Evolutionary conservation across 176 grass and related monocot species (phyloP).

Genomic region (Oryza coarctata): DNA sequence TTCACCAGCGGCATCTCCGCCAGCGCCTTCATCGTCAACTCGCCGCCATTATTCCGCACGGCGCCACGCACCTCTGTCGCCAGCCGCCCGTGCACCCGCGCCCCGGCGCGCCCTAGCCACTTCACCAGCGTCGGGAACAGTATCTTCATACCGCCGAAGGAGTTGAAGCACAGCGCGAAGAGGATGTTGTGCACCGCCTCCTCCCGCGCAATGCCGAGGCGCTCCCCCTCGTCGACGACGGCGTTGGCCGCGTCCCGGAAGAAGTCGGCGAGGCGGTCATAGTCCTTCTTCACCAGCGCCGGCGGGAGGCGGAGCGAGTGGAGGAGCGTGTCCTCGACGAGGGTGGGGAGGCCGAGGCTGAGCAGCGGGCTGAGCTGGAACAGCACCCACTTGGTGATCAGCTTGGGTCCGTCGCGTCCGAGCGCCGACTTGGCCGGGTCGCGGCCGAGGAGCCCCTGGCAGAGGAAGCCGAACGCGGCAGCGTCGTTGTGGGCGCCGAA

Average conservation of each 20-base stretch:
- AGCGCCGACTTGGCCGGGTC: slow-evolving; percentile 66
- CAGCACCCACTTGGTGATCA: slow-evolving; percentile 83
- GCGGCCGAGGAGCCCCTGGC: slow-evolving; percentile 53
- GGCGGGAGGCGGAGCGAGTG: slow-evolving; percentile 86
- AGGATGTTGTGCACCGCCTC: slow-evolving; percentile 95
- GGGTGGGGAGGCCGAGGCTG: slow-evolving; percentile 72
- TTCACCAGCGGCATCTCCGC: slow-evolving; percentile 89
- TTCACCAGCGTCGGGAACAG: slow-evolving; percentile 75
- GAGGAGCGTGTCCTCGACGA: slow-evolving; percentile 74
- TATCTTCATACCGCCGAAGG: slow-evolving; percentile 86
- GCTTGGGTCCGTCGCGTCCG: slow-evolving; percentile 54
- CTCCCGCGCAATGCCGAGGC: slow-evolving; percentile 65
- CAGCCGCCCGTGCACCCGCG: slow-evolving; percentile 54
- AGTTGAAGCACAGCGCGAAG: slow-evolving; percentile 97
- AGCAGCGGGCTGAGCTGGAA: slow-evolving; percentile 83
- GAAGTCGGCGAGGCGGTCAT: slow-evolving; percentile 72
- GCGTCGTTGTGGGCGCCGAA: slow-evolving; percentile 74
- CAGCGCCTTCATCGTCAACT: slow-evolving; percentile 62
- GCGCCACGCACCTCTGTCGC: slow-evolving; percentile 78
- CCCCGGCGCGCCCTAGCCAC: slow-evolving; percentile 84
- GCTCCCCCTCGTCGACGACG: slow-evolving; percentile 73
- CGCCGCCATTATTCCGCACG: slow-evolving; percentile 50
- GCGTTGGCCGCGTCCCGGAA: slow-evolving; percentile 58
- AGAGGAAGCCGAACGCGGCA: slow-evolving; percentile 80
- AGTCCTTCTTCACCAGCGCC: slow-evolving; percentile 73